A percentile compares a stretch with the other conserved stretches of the same genome.
These are phyloP conservation scores for Periconia sp. DNA, from an alignment of 2,329 filamentous ascomycete genomes.

Conservation along the genomic window DNA sequence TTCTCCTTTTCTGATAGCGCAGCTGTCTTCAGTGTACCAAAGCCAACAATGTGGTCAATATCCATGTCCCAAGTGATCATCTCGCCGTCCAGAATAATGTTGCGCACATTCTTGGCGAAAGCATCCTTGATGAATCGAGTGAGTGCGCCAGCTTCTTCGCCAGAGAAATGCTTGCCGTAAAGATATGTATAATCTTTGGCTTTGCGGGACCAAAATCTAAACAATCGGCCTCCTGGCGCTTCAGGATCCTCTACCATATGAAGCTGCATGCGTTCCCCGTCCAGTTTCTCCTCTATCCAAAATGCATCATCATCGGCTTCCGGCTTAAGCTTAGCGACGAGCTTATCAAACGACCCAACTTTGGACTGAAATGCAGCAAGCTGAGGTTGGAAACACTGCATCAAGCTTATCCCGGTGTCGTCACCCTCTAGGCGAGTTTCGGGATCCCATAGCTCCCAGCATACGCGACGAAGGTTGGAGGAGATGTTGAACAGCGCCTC, in stretches of 20 bases:
- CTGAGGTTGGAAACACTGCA: slow-evolving; percentile 97
- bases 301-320: slow-evolving; percentile 75
- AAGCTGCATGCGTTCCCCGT: slow-evolving; percentile 95
- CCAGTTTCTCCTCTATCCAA: slow-evolving; percentile 98
- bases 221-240: slow-evolving; percentile 69
- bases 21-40: slow-evolving; percentile 91
- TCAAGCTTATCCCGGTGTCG: slow-evolving; percentile 73
- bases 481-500: slow-evolving; percentile 77
- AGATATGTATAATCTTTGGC: slow-evolving; percentile 96
- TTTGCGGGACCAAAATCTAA: slow-evolving; percentile 92
- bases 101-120: slow-evolving; percentile 76
- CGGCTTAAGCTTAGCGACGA: slow-evolving; percentile 68
- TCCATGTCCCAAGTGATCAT: slow-evolving; percentile 98
- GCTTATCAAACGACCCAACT: slow-evolving; percentile 67
- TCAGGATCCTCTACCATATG: slow-evolving; percentile 78
- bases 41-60: slow-evolving; percentile 80
- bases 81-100: slow-evolving; percentile 91
- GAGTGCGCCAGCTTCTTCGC: slow-evolving; percentile 69
- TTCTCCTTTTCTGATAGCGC: slow-evolving; percentile 79
- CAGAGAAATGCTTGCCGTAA: slow-evolving; percentile 76
- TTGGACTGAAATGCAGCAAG: slow-evolving; percentile 89
- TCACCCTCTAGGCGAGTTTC: slow-evolving; percentile 72
- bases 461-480: slow-evolving; percentile 85
- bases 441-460: slow-evolving; percentile 86
- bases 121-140: slow-evolving; percentile 78